phyloP scores from a whole-genome alignment of 352 stramenopile species.

The Phytophthora podocarpi region DNA sequence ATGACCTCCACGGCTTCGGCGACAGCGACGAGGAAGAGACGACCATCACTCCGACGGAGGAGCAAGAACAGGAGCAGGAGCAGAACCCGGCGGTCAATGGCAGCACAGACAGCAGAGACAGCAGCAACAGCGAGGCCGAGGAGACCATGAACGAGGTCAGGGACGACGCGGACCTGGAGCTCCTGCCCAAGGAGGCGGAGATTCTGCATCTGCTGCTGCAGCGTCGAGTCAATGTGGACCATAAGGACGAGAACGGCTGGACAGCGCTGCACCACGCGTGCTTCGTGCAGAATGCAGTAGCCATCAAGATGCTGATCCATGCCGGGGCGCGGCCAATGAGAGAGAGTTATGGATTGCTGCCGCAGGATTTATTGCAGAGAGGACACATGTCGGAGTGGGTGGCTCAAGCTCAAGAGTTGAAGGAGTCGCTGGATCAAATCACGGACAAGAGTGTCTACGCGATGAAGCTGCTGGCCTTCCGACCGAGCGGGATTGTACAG shows the following conservation, averaged over 20 bases:
- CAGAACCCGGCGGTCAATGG: constrained; percentile 7
- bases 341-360: constrained; percentile 74
- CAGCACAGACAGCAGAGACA: not conserved
- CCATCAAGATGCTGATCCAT: constrained; percentile 80
- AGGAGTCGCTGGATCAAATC: constrained; percentile 71
- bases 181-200: constrained; percentile 69
- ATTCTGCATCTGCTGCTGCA: constrained; percentile 79
- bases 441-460: constrained; percentile 64
- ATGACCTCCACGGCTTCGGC: constrained; percentile 36
- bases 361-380: constrained; percentile 79
- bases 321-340: constrained; percentile 68
- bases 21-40: constrained; percentile 33
- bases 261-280: constrained; percentile 84
- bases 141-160: constrained; percentile 54
- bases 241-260: constrained; percentile 86
- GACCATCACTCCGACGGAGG: not conserved
- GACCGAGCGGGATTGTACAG: constrained; percentile 83
- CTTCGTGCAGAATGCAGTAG: constrained; percentile 74
- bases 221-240: constrained; percentile 76
- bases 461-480: constrained; percentile 81
- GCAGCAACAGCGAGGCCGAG: constrained; percentile 26
- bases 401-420: constrained; percentile 70
- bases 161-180: constrained; percentile 57
- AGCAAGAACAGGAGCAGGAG: constrained; percentile 3
- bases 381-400: constrained; percentile 75